These are phyloP conservation scores for Rubia balearica DNA, from an alignment of 305 asterid genomes.

Conservation along the genomic window DNA sequence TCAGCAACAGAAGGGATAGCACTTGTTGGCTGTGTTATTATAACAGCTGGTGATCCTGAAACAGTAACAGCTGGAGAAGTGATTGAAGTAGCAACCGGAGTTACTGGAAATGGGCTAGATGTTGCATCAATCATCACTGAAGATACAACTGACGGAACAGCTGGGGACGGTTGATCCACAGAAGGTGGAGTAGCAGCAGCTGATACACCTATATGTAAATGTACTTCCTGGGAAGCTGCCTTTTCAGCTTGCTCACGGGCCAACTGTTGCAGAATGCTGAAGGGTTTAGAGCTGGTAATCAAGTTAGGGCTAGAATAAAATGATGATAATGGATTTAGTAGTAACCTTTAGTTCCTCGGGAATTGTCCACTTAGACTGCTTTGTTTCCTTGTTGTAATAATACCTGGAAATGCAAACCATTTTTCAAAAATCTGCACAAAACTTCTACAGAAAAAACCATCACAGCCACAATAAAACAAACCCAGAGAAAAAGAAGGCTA, in stretches of 20 bases:
- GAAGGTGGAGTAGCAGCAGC: constrained; percentile 37
- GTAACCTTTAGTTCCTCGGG: constrained; percentile 93
- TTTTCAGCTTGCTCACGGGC: constrained; percentile 93
- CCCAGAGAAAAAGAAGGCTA: background rate
- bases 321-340: constrained; percentile 7
- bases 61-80: constrained; percentile 37
- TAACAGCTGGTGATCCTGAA: constrained; percentile 50
- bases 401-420: constrained; percentile 41
- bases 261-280: constrained; percentile 45
- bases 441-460: background rate
- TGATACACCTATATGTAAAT: constrained; percentile 32
- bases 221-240: constrained; percentile 50
- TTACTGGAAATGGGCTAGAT: constrained; percentile 51
- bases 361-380: constrained; percentile 91
- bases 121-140: constrained; percentile 37
- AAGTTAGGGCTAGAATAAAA: constrained; percentile 9
- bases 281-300: constrained; percentile 26
- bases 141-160: constrained; percentile 30
- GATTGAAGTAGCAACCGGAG: constrained; percentile 45
- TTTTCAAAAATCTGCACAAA: constrained; percentile 7
- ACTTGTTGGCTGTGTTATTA: constrained; percentile 36
- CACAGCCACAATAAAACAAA: background rate
- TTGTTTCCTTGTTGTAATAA: constrained; percentile 93
- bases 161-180: constrained; percentile 42
- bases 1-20: constrained; percentile 36